A percentile compares a stretch with the other conserved stretches of the same genome.
phyloP scores from a whole-genome alignment of 1,284 basidiomycete genomes.

The Cryptococcus amylolentus region DNA sequence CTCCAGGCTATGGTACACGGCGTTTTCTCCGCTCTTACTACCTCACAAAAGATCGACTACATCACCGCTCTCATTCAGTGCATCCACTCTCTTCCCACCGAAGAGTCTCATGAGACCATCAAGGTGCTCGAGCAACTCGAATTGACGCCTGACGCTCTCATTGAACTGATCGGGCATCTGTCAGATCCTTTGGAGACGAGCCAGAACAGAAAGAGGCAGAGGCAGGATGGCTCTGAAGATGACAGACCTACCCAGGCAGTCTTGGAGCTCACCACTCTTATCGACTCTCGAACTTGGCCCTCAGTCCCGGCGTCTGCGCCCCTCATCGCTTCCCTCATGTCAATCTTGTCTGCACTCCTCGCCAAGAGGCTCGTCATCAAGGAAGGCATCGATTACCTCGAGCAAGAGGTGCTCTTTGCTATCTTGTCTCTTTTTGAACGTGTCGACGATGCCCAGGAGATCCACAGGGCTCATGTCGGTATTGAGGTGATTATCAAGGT shows the following conservation, averaged over 20 bases:
- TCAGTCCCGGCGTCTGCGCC: slow-evolving; percentile 65
- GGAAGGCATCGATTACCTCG: slow-evolving; percentile 70
- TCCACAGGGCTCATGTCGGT: slow-evolving; percentile 47
- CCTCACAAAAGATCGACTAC: slow-evolving; percentile 28
- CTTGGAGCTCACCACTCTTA: slow-evolving; percentile 62
- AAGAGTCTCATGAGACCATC: slow-evolving; percentile 29
- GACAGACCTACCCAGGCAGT: slow-evolving; percentile 27
- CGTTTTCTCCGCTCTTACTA: slow-evolving; percentile 31
- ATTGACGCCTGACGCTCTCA: slow-evolving; percentile 24
- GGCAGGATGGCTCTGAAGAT: slow-evolving; percentile 26
- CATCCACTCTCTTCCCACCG: slow-evolving; percentile 26
- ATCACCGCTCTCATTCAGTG: slow-evolving; percentile 29
- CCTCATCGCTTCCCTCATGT: slow-evolving; percentile 69
- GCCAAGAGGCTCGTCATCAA: slow-evolving; percentile 51
- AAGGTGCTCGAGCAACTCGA: slow-evolving; percentile 25
- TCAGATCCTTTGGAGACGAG: slow-evolving; percentile 31
- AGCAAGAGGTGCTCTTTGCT: slow-evolving; percentile 79
- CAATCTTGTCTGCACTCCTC: slow-evolving; percentile 67
- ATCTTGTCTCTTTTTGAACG: slow-evolving; percentile 67
- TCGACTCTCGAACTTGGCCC: slow-evolving; percentile 67
- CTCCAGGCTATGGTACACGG: slow-evolving; percentile 32
- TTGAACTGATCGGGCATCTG: slow-evolving; percentile 23
- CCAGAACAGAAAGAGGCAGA: slow-evolving; percentile 30
- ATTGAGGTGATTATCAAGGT: slow-evolving; percentile 82
- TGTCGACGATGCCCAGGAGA: slow-evolving; percentile 51